Evolutionary conservation across 805 yeast species (phyloP).

Genomic region (Candida xiaguanensis): DNA sequence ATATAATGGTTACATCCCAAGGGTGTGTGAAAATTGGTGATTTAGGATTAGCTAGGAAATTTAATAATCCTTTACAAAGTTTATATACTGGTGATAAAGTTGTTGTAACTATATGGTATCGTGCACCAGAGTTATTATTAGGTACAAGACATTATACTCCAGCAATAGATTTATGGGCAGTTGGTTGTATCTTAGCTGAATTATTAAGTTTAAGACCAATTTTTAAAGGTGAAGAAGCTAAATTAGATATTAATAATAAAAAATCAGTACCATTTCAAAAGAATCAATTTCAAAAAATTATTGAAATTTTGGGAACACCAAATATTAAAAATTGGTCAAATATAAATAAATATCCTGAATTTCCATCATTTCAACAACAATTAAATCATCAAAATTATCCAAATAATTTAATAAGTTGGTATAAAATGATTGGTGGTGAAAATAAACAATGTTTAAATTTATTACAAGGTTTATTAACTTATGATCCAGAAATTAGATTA

Average conservation of each 20-base stretch:
- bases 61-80: slow-evolving; percentile 81
- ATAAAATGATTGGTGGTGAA: slow-evolving; percentile 69
- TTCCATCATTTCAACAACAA: slow-evolving; percentile 45
- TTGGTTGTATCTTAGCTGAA: slow-evolving; percentile 93
- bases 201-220: slow-evolving; percentile 84
- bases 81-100: slow-evolving; percentile 91
- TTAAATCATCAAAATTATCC: slow-evolving; percentile 51
- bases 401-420: slow-evolving; percentile 78
- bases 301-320: slow-evolving; percentile 94
- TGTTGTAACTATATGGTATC: slow-evolving; percentile 94
- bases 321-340: slow-evolving; percentile 74
- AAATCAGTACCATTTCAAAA: slow-evolving; percentile 92
- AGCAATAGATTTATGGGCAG: slow-evolving; percentile 92
- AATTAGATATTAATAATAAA: slow-evolving; percentile 75
- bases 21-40: slow-evolving; percentile 97
- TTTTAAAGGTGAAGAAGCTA: slow-evolving; percentile 97
- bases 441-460: slow-evolving; percentile 63
- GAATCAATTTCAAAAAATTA: slow-evolving; percentile 83
- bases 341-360: slow-evolving; percentile 81
- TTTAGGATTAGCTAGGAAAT: slow-evolving; percentile 84
- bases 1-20: slow-evolving; percentile 86
- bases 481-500: slow-evolving; percentile 77
- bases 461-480: slow-evolving; percentile 61
- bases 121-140: slow-evolving; percentile 88
- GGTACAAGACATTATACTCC: slow-evolving; percentile 93